Evolutionary conservation across 306 rosid genomes (phyloP), one percentile per base, ranked within the genome.

Genomic region (Leucaena leucocephala): DNA sequence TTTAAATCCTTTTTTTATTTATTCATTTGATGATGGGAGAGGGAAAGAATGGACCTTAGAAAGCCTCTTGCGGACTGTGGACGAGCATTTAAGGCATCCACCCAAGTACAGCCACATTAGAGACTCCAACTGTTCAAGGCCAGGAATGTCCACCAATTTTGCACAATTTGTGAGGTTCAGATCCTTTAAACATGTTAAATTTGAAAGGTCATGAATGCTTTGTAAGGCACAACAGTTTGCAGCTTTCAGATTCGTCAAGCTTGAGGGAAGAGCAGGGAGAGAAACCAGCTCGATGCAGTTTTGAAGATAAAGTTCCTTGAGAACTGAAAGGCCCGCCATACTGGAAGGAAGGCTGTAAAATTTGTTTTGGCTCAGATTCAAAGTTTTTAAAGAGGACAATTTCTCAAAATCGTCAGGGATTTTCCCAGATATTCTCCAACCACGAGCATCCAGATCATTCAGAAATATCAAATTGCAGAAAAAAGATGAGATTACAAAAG

Each of bases 251-350:
- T 21, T 19, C 22, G 54, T 7, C 87, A 92, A 81, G 76, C 91
- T 87, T 8, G 97, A 81, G 72, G 97, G 94, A 87, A 90, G 91
- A 34, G 87, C 72, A 36, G 94, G 97, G 13, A 92, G 80, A 76
- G 87, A 82, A 62, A 45, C 76, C 68, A 92, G 87, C 50, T 84
- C 64, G 11, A 34, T 59, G 76, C 92, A 91, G 13, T 81, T 67
- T 38, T 74, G 39, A 74, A 91, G 68, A 7, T 4, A 0, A 61
- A 91, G 92, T 2, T 19, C 8, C 44, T 50, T 70, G 27, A 91
- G 92, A 65, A 74, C 0, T 33, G 84, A 86, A 49, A 89, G 82
- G 11, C 91, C 97, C 27, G 45, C 83, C 70, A 88, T 55, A 79
- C 94, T 89, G 17, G 88, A 87, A 10, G 97, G 94, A 81, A 91